Evolutionary conservation across 1,139 yeast species (phyloP).

Genomic region (Magnusiomyces magnusii): DNA sequence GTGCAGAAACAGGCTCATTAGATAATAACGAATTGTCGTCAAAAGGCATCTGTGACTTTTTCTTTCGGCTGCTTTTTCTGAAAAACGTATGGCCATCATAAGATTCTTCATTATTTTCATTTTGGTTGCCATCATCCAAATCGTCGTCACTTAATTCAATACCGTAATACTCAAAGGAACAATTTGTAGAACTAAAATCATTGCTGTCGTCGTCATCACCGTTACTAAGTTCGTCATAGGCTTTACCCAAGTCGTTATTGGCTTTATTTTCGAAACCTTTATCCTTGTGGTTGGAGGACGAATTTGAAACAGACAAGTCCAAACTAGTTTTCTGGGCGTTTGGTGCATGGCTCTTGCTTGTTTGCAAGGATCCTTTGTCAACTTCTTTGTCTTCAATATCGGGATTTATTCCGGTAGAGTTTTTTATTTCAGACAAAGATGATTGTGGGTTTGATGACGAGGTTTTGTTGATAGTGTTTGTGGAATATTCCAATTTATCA

Average conservation of each 20-base stretch:
- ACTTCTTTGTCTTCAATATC: background rate
- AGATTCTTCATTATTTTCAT: background rate
- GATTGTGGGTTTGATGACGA: background rate
- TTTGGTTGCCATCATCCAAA: background rate
- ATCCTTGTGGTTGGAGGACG: too few species aligned
- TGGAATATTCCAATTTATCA: too few species aligned
- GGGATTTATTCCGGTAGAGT: background rate
- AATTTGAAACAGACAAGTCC: background rate
- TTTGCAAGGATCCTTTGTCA: background rate
- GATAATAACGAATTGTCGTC: background rate
- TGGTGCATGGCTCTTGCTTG: background rate
- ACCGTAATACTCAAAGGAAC: constrained; percentile 3
- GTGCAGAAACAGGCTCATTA: background rate
- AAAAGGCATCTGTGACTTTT: background rate
- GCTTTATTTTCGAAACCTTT: too few species aligned
- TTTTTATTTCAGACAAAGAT: background rate
- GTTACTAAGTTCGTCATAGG: background rate
- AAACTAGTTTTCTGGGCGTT: background rate
- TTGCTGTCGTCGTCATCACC: background rate
- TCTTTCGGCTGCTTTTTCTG: background rate
- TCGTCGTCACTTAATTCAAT: constrained; percentile 2
- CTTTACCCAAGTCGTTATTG: background rate
- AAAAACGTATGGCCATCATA: background rate
- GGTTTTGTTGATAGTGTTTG: background rate
- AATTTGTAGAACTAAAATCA: background rate